Evolutionary conservation across 768 basidiomycete species (phyloP).

Genomic region (Lyophyllum decastes): DNA sequence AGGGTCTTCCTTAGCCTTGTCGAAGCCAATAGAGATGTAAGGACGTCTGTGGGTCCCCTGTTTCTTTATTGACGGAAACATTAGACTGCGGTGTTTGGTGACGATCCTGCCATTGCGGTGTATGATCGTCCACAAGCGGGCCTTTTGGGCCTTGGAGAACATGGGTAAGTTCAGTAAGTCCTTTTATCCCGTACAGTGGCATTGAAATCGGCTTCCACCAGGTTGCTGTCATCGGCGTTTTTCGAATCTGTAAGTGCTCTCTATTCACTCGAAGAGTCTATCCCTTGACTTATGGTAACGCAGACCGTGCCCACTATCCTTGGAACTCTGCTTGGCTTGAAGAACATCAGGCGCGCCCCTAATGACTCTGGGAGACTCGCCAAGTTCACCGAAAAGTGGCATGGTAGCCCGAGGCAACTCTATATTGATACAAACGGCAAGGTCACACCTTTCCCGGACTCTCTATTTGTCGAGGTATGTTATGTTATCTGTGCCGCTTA

Average conservation of each 20-base stretch:
- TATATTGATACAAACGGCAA: constrained; percentile 38
- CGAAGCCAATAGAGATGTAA: constrained; percentile 42
- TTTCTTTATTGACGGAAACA: neutral
- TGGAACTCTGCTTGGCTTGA: constrained; percentile 44
- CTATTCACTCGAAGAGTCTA: neutral
- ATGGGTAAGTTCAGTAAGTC: constrained; percentile 25
- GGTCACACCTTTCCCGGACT: constrained; percentile 44
- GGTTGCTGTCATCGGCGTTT: constrained; percentile 37
- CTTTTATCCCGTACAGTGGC: neutral
- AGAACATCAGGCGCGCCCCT: constrained; percentile 37
- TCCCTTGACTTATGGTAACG: neutral
- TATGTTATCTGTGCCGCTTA: neutral
- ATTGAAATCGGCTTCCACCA: constrained; percentile 3
- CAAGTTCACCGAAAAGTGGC: constrained; percentile 36
- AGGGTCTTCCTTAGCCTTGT: constrained; percentile 36
- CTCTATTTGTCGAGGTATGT: constrained; percentile 40
- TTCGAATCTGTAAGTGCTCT: constrained; percentile 35
- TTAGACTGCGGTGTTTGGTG: constrained; percentile 26
- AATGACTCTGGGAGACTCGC: constrained; percentile 41
- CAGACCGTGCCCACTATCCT: constrained; percentile 48
- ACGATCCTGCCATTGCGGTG: constrained; percentile 19
- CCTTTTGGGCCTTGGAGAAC: constrained; percentile 32
- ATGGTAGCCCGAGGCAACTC: constrained; percentile 28
- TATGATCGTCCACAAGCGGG: constrained; percentile 25
- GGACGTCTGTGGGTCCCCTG: constrained; percentile 8